Evolutionary conservation across 2,329 filamentous ascomycete genomes (phyloP).

Genomic region (Hypoxylon sp.): DNA sequence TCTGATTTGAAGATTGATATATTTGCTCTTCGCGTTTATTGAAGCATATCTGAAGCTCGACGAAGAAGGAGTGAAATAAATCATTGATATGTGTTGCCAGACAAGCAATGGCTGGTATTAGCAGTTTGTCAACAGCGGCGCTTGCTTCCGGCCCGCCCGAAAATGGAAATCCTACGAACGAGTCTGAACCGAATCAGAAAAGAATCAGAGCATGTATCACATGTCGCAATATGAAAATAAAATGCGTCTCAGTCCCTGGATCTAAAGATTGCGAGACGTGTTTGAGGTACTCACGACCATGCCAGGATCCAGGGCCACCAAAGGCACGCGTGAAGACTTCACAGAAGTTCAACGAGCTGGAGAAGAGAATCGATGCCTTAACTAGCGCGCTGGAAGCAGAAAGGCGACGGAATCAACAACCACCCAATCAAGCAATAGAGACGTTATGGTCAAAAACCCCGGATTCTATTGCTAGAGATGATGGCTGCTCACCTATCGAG

Average conservation of each 20-base stretch:
- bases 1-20: not conserved
- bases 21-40: too few species aligned
- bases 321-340: slow-evolving; percentile 31
- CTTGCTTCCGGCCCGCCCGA: slow-evolving; percentile 3
- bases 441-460: slow-evolving; percentile 26
- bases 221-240: slow-evolving; percentile 35
- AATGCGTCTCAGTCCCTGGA: slow-evolving; percentile 29
- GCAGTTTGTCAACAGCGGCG: not conserved
- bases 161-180: slow-evolving; percentile 11
- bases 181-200: slow-evolving; percentile 11
- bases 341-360: slow-evolving; percentile 30
- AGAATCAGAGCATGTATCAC: slow-evolving; percentile 27
- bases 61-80: too few species aligned
- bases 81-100: not conserved
- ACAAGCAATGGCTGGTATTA: slow-evolving; percentile 9
- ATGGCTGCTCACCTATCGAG: slow-evolving; percentile 1
- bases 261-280: slow-evolving; percentile 28
- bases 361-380: slow-evolving; percentile 30
- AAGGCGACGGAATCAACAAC: slow-evolving; percentile 24
- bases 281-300: slow-evolving; percentile 27
- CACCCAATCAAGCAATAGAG: slow-evolving; percentile 9
- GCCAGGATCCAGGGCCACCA: slow-evolving; percentile 31
- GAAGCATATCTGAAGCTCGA: too few species aligned
- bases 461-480: slow-evolving; percentile 15
- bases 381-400: slow-evolving; percentile 28